Conservation (phyloP, 2,329 filamentous ascomycete species). For the Gaeumannomyces sp. region DNA sequence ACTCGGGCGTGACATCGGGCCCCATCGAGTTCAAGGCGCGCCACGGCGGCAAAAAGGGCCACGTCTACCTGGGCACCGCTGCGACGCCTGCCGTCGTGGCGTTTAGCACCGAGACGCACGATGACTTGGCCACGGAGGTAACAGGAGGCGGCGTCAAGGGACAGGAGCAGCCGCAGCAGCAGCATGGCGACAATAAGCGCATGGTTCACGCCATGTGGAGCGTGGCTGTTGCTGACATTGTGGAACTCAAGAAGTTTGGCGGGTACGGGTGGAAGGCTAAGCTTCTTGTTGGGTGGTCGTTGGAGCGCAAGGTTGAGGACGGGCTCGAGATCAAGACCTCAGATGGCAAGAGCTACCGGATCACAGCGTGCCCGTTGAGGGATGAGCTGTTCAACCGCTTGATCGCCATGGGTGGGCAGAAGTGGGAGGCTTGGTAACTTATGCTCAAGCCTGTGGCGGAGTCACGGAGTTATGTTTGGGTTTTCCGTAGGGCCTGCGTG, state of each 20-base stretch:
- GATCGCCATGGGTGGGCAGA: conserved; percentile 65
- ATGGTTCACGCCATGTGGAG: conserved; percentile 60
- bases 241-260: conserved; percentile 71
- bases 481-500: neutral
- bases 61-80: conserved; percentile 62
- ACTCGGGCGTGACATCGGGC: conserved; percentile 45
- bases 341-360: conserved; percentile 45
- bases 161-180: neutral
- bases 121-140: neutral
- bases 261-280: conserved; percentile 82
- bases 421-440: conserved; percentile 69
- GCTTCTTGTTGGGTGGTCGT: conserved; percentile 73
- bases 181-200: conserved; percentile 38
- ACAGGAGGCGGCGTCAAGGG: conserved; percentile 23
- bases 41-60: conserved; percentile 64
- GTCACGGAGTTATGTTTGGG: neutral
- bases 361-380: conserved; percentile 66
- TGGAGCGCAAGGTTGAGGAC: conserved; percentile 68
- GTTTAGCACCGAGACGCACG: conserved; percentile 48
- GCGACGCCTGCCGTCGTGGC: conserved; percentile 63
- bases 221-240: conserved; percentile 63
- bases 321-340: conserved; percentile 62
- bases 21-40: conserved; percentile 73
- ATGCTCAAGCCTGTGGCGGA: neutral
- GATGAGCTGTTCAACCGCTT: conserved; percentile 52